Conservation (phyloP, 2,329 filamentous ascomycete species). For the Xylaria sp. region DNA sequence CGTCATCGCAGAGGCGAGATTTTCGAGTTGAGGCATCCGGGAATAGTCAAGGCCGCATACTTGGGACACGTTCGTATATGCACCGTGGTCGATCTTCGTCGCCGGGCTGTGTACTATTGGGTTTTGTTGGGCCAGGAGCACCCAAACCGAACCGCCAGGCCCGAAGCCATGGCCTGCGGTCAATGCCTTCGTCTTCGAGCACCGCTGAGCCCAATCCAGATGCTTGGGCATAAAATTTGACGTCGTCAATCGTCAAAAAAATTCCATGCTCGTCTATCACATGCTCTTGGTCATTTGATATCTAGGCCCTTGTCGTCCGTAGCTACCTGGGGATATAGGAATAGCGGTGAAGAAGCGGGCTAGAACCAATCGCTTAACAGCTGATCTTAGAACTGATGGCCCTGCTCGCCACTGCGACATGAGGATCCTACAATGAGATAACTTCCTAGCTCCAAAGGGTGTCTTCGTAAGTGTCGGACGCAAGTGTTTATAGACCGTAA, state of each 20-base stretch:
- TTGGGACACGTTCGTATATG: constrained; percentile 23
- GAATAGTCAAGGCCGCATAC: neutral
- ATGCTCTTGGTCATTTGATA: constrained; percentile 24
- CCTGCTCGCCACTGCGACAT: neutral
- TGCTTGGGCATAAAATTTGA: constrained; percentile 2
- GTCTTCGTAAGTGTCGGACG: neutral
- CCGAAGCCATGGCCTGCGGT: constrained; percentile 4
- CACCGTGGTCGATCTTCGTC: constrained; percentile 16
- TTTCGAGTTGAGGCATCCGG: neutral
- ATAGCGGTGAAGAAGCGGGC: constrained; percentile 23
- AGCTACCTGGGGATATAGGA: neutral
- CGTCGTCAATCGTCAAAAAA: constrained; percentile 15
- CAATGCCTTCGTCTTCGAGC: constrained; percentile 10
- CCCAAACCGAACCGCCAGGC: constrained; percentile 23
- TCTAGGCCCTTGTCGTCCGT: constrained; percentile 4
- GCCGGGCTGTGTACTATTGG: constrained; percentile 13
- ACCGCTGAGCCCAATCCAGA: neutral
- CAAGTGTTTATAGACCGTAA: neutral
- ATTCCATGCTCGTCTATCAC: constrained; percentile 12
- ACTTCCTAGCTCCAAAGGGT: neutral
- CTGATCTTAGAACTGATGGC: neutral
- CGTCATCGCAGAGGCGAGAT: neutral
- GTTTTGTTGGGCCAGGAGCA: constrained; percentile 29
- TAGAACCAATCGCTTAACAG: neutral
- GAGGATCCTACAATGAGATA: constrained; percentile 1